Conservation (phyloP, 2,329 filamentous ascomycete genomes). For the Cadophora sp. region DNA sequence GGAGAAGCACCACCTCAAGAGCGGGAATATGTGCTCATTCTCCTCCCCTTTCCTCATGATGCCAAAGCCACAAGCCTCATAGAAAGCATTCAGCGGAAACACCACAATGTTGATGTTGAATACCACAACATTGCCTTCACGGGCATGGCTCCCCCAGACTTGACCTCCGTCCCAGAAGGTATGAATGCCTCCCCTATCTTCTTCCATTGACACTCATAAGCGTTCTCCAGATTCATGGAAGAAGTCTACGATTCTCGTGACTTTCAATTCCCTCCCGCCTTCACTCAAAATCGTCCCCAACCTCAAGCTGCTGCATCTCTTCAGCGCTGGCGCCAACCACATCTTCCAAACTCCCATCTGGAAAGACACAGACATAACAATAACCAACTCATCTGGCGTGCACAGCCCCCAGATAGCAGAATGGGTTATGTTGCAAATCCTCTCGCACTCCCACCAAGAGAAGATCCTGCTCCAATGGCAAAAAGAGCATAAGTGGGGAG, state of each 20-base stretch:
- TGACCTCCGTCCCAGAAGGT: conserved; percentile 33
- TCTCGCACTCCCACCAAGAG: conserved; percentile 63
- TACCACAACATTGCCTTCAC: conserved; percentile 45
- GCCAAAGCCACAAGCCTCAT: conserved; percentile 42
- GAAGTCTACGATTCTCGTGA: conserved; percentile 45
- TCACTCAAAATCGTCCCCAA: conserved; percentile 38
- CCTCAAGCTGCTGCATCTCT: conserved; percentile 47
- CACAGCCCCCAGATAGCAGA: conserved; percentile 66
- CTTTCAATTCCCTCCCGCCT: conserved; percentile 40
- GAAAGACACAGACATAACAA: conserved; percentile 44
- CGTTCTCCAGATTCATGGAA: conserved; percentile 34
- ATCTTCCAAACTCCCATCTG: conserved; percentile 40
- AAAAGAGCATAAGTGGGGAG: conserved; percentile 60
- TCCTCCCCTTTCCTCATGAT: conserved; percentile 51
- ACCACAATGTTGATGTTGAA: conserved; percentile 53
- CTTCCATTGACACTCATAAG: conserved; percentile 7
- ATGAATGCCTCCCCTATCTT: background rate
- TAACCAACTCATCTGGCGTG: conserved; percentile 46
- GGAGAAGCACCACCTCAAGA: conserved; percentile 49
- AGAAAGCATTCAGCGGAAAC: conserved; percentile 48
- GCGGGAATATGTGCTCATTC: conserved; percentile 50
- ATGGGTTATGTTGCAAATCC: conserved; percentile 68
- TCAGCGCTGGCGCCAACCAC: conserved; percentile 45
- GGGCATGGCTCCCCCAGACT: conserved; percentile 22
- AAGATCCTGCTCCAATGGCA: conserved; percentile 62